Percentiles rank a stretch among this genome's conserved stretches.
Evolutionary conservation across 805 yeast species (phyloP).

Genomic region (Alloascoidea africana): DNA sequence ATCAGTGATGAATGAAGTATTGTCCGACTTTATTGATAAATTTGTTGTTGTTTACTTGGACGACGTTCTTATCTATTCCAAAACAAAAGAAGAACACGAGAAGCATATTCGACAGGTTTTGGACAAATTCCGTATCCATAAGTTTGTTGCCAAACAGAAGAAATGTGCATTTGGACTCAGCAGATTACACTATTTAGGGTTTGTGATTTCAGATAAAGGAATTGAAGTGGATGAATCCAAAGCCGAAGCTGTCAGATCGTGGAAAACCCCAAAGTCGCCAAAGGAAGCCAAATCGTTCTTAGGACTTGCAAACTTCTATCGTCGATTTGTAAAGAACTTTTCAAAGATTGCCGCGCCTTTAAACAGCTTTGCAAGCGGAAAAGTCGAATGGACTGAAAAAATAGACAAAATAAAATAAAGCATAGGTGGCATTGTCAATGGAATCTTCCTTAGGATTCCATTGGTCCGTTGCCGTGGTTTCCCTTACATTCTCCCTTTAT

Average conservation of each 20-base stretch:
- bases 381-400: no score
- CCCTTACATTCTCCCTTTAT: no score
- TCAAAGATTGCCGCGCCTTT: no score
- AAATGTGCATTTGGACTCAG: constrained; percentile 6
- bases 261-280: constrained; percentile 6
- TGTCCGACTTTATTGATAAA: constrained; percentile 5
- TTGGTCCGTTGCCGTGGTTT: no score
- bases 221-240: constrained; percentile 4
- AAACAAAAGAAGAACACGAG: constrained; percentile 8
- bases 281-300: constrained; percentile 3
- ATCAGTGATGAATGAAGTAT: constrained; percentile 3
- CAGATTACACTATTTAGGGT: constrained; percentile 7
- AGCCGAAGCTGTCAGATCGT: constrained; percentile 3
- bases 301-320: constrained; percentile 4
- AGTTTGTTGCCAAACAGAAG: constrained; percentile 4
- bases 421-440: no score
- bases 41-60: constrained; percentile 10
- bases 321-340: constrained; percentile 3
- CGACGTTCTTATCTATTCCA: constrained; percentile 9
- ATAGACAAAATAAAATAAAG: no score
- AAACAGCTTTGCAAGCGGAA: no score
- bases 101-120: constrained; percentile 2
- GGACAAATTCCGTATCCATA: background rate
- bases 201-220: constrained; percentile 6
- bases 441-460: no score